Conservation (phyloP, 345 rosid species). For the Ricinus communis region DNA sequence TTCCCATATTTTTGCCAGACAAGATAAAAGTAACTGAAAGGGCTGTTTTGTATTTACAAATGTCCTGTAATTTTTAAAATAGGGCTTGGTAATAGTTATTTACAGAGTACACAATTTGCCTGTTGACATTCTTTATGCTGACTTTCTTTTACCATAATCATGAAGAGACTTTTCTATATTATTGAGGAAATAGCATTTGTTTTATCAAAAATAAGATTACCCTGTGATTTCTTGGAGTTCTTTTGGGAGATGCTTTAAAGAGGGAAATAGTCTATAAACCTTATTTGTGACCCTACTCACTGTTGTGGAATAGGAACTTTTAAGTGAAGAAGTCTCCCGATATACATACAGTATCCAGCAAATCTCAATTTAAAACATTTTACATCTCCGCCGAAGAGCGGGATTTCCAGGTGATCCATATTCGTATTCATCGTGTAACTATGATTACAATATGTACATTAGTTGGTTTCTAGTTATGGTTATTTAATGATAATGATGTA, state of each 20-base stretch:
- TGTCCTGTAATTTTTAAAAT: not conserved
- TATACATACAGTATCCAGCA: too few species aligned
- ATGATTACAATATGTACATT: too few species aligned
- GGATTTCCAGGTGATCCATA: too few species aligned
- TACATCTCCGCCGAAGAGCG: too few species aligned
- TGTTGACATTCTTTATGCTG: too few species aligned
- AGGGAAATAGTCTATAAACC: not conserved
- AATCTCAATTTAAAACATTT: too few species aligned
- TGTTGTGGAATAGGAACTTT: too few species aligned
- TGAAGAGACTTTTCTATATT: not conserved
- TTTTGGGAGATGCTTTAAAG: not conserved
- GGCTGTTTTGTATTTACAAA: conserved; percentile 7
- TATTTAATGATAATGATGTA: too few species aligned
- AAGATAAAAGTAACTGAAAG: not conserved
- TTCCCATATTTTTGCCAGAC: conserved; percentile 2
- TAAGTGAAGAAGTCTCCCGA: too few species aligned
- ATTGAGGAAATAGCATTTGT: not conserved
- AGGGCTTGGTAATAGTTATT: not conserved
- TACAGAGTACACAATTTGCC: not conserved
- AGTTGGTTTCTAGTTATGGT: too few species aligned
- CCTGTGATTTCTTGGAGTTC: not conserved
- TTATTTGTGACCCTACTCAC: too few species aligned
- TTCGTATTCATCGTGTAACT: too few species aligned
- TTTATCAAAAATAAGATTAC: not conserved
- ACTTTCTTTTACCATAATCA: not conserved